Base-by-base conservation (phyloP, 495 filamentous ascomycete genomes). In the Xanthoparmelia taractica region DNA sequence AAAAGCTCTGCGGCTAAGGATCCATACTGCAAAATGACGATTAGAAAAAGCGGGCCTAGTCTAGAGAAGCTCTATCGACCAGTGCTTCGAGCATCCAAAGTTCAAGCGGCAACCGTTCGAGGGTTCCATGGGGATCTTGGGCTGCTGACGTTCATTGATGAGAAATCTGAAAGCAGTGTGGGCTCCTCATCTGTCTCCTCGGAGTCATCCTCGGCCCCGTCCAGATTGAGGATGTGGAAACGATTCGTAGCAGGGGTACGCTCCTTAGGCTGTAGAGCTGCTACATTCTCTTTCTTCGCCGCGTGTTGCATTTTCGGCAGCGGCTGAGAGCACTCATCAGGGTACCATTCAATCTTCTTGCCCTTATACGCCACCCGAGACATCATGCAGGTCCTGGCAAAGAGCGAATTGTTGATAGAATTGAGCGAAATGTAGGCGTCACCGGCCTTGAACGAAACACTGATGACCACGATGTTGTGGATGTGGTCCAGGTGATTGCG, bases 401-500 rank as follows among this genome's bases (percentile, higher is more conserved):
- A 89, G 27, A 89, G 78, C 0, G 89, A 87, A 65, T 87, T 87
- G 72, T 88, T 83, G 8, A 96, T 81, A 2, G 89, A 91, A 71
- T 93, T 95, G 12, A 86, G 85, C 57, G 84, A 84, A 58, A 94
- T 80, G 72, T 83, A 80, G 45, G 80, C 85, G 70, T 83, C 82
- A 31, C 77, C 79, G 25, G 76, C 70, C 50, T 72, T 71, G 71
- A 88, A 86, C 40, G 76, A 75, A 27, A 93, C 76, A 61, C 82
- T 82, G 70, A 92, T 80, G 18, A 96, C 79, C 36, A 87, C 78
- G 13, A 93, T 76, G 67, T 90, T 89, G 71, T 92, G 83, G 66
- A 95, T 92, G 69, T 94, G 91, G 20, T 93, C 87, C 48, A 93
- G 74, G 67, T 96, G 87, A 8, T 87, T 82, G 3, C 88, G 84